A percentile compares a stretch with the other conserved stretches of the same genome.
Conservation (phyloP, 495 filamentous ascomycete genomes). For the Tuber magnatum region DNA sequence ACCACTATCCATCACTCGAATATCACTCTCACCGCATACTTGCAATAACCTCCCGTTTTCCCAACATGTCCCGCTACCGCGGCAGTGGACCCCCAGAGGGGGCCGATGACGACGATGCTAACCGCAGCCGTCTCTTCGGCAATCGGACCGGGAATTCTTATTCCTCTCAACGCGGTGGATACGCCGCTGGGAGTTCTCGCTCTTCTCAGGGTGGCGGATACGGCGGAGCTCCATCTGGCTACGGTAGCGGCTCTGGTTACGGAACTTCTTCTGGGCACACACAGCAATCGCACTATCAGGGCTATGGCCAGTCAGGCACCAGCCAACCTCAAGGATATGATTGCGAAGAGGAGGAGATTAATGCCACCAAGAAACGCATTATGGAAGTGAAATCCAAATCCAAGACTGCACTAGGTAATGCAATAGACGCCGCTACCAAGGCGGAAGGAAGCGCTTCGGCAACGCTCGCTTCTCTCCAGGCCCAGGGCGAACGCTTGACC, state of each 20-base stretch:
- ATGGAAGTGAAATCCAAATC: too few species aligned
- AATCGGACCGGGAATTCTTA: not conserved
- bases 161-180: not conserved
- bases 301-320: constrained; percentile 39
- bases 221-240: not conserved
- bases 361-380: constrained; percentile 63
- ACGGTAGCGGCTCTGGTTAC: not conserved
- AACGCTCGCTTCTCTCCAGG: constrained; percentile 62
- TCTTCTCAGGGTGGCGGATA: not conserved
- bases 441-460: constrained; percentile 64
- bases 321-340: not conserved
- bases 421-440: constrained; percentile 57
- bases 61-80: constrained; percentile 13
- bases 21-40: not conserved
- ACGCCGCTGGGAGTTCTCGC: not conserved
- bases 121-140: constrained; percentile 26
- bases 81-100: constrained; percentile 16
- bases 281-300: constrained; percentile 12
- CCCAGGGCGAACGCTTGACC: constrained; percentile 69
- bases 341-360: constrained; percentile 58
- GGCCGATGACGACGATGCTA: constrained; percentile 26
- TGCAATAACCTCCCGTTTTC: not conserved
- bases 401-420: too few species aligned
- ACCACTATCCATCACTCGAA: not conserved
- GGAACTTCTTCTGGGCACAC: not conserved